Conservation (phyloP, 2,329 filamentous ascomycete species). For the Ophiostoma populinum region DNA sequence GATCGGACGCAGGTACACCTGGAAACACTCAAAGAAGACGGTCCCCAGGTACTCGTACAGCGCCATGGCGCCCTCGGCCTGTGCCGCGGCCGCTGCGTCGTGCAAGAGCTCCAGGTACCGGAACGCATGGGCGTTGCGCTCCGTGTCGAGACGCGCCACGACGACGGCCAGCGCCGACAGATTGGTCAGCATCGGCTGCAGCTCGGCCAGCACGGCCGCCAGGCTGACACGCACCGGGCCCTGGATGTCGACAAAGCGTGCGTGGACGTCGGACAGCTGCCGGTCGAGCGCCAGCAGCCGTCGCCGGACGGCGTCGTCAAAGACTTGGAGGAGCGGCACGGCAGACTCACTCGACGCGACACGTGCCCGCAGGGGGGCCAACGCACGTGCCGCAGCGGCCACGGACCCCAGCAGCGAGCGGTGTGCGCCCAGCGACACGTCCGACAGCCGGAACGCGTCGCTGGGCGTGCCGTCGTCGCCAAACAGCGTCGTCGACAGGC, state of each 20-base stretch:
- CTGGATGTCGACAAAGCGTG: slow-evolving; percentile 30
- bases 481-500: slow-evolving; percentile 60
- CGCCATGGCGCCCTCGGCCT: slow-evolving; percentile 46
- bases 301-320: slow-evolving; percentile 44
- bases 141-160: slow-evolving; percentile 36
- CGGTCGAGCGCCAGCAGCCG: slow-evolving; percentile 41
- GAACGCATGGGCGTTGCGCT: slow-evolving; percentile 38
- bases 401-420: slow-evolving; percentile 29
- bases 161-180: slow-evolving; percentile 44
- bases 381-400: slow-evolving; percentile 27
- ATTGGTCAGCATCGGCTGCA: slow-evolving; percentile 34
- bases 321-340: slow-evolving; percentile 50
- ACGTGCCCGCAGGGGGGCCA: slow-evolving; percentile 29
- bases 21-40: slow-evolving; percentile 67
- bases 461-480: slow-evolving; percentile 22
- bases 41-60: slow-evolving; percentile 46
- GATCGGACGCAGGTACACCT: slow-evolving; percentile 66
- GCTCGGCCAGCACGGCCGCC: slow-evolving; percentile 39
- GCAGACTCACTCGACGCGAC: slow-evolving; percentile 11
- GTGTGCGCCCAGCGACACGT: slow-evolving; percentile 33
- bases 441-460: slow-evolving; percentile 26
- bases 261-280: slow-evolving; percentile 41
- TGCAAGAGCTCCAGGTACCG: slow-evolving; percentile 66
- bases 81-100: slow-evolving; percentile 48
- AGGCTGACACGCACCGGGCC: slow-evolving; percentile 47